Percentiles rank a stretch among this genome's conserved stretches.
These are phyloP conservation scores for Yamadazyma kitorensis DNA, from an alignment of 805 yeast species.

Conservation along the genomic window DNA sequence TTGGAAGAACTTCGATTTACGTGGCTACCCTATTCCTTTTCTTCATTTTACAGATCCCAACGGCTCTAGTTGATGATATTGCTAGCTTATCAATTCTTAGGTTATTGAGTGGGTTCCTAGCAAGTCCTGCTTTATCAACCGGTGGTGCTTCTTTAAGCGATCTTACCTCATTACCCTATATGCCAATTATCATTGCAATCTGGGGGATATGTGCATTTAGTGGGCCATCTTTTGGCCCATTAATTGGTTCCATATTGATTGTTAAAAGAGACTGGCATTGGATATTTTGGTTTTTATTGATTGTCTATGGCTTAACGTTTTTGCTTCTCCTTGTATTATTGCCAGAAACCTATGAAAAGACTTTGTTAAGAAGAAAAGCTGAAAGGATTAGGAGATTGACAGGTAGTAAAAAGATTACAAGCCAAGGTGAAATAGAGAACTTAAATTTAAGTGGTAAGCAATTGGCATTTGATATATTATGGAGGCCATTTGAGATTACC, in stretches of 20 bases:
- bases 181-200: conserved; percentile 45
- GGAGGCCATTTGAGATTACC: conserved; percentile 51
- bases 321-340: conserved; percentile 36
- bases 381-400: conserved; percentile 45
- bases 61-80: conserved; percentile 49
- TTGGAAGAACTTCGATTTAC: conserved; percentile 54
- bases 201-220: conserved; percentile 55
- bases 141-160: conserved; percentile 60
- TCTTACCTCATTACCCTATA: conserved; percentile 36
- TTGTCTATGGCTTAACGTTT: conserved; percentile 36
- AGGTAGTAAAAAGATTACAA: conserved; percentile 44
- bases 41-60: conserved; percentile 52
- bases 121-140: conserved; percentile 54
- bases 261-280: conserved; percentile 51
- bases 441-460: conserved; percentile 18
- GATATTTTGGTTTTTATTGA: conserved; percentile 52
- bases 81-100: conserved; percentile 51
- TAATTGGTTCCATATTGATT: conserved; percentile 50
- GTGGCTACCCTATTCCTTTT: conserved; percentile 47
- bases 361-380: conserved; percentile 48
- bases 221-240: conserved; percentile 57
- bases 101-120: conserved; percentile 51
- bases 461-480: conserved; percentile 30
- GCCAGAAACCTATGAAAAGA: conserved; percentile 47
- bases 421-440: conserved; percentile 37